Conservation (phyloP, 1,139 yeast genomes). For the Debaryomyces subglobosus region DNA sequence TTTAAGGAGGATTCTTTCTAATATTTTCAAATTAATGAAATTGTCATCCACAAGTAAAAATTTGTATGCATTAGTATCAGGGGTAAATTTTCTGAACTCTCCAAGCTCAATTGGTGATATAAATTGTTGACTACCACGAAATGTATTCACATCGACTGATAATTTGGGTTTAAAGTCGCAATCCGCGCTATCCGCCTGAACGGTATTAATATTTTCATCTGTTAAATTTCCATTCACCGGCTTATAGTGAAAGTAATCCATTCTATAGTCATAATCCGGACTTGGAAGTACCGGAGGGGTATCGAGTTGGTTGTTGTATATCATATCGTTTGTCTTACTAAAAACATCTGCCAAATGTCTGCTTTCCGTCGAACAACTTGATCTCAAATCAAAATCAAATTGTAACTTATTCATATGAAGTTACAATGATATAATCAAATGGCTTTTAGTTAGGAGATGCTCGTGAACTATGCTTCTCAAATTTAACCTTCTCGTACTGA, state of each 20-base stretch:
- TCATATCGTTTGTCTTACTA: neutral
- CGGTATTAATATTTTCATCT: neutral
- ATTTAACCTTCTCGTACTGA: neutral
- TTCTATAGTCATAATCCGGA: slow-evolving; percentile 1
- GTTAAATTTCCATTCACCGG: neutral
- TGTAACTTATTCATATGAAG: slow-evolving; percentile 1
- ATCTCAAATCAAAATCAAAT: neutral
- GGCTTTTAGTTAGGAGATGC: neutral
- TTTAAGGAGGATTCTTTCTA: slow-evolving; percentile 34
- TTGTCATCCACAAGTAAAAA: slow-evolving; percentile 51
- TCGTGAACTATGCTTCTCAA: neutral
- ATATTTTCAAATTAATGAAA: slow-evolving; percentile 42
- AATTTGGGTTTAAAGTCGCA: slow-evolving; percentile 2
- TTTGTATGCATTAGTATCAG: slow-evolving; percentile 27
- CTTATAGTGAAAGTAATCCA: slow-evolving; percentile 6
- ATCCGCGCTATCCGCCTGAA: neutral
- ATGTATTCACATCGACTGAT: slow-evolving; percentile 2
- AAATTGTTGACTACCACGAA: slow-evolving; percentile 2
- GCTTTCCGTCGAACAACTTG: neutral
- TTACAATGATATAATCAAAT: neutral
- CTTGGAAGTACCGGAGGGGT: slow-evolving; percentile 6
- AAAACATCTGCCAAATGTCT: neutral
- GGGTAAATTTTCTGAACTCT: slow-evolving; percentile 11
- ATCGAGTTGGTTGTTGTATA: slow-evolving; percentile 4
- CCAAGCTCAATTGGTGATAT: slow-evolving; percentile 10